These are phyloP conservation scores for Chalaropsis thielavioides DNA, from an alignment of 2,329 filamentous ascomycete species.

Conservation along the genomic window DNA sequence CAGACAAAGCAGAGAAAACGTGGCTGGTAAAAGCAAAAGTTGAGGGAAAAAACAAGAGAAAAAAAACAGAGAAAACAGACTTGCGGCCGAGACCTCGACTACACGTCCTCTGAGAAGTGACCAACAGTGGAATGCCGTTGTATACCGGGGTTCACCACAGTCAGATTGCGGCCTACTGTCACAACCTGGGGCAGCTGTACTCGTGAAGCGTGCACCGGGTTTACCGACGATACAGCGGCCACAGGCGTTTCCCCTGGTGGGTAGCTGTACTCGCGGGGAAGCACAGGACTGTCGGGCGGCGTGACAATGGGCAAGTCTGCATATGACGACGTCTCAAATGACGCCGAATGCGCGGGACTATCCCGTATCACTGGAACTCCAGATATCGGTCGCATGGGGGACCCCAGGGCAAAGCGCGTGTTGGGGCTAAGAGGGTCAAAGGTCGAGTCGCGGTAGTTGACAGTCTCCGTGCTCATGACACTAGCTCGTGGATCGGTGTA, in stretches of 20 bases:
- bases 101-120: slow-evolving; percentile 17
- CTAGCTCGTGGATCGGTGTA: slow-evolving; percentile 38
- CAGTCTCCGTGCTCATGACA: slow-evolving; percentile 28
- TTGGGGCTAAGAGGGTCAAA: slow-evolving; percentile 28
- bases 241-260: neutral
- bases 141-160: slow-evolving; percentile 12
- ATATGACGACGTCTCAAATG: neutral
- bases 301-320: neutral
- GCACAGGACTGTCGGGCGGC: slow-evolving; percentile 4
- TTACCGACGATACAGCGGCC: neutral
- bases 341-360: slow-evolving; percentile 45
- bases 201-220: neutral
- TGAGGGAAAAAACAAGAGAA: neutral
- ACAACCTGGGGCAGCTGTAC: slow-evolving; percentile 10
- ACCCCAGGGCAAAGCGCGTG: slow-evolving; percentile 37
- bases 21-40: slow-evolving; percentile 6
- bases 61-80: too few species aligned
- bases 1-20: neutral
- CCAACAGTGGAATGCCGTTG: slow-evolving; percentile 15
- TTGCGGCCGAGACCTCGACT: slow-evolving; percentile 1
- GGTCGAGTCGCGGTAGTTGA: slow-evolving; percentile 17
- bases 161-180: slow-evolving; percentile 14
- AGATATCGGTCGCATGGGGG: slow-evolving; percentile 46
- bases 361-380: slow-evolving; percentile 46
- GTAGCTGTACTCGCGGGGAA: neutral